Percentiles rank a stretch among this genome's conserved stretches.
phyloP scores from a whole-genome alignment of 2,329 filamentous ascomycete species.

The Sclerotinia minor region DNA sequence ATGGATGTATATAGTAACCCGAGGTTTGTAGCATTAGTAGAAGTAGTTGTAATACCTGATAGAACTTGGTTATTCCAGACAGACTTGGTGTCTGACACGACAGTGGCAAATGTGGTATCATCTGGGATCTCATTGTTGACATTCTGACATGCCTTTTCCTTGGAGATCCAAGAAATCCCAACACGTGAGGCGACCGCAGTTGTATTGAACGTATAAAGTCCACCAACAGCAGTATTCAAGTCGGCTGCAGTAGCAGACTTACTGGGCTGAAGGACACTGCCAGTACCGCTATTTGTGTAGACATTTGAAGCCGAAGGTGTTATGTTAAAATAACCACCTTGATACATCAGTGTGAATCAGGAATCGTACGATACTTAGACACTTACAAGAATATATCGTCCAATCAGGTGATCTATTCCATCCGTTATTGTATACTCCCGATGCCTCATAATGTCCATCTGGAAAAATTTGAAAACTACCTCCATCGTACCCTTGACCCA shows the following conservation, averaged over 20 bases:
- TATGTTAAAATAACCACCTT: slow-evolving; percentile 36
- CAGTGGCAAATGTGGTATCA: slow-evolving; percentile 46
- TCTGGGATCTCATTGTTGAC: slow-evolving; percentile 48
- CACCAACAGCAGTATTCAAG: slow-evolving; percentile 19
- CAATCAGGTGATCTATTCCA: slow-evolving; percentile 65
- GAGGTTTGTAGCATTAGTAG: slow-evolving; percentile 56
- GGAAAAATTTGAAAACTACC: slow-evolving; percentile 55
- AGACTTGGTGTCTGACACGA: slow-evolving; percentile 34
- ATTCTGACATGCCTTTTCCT: slow-evolving; percentile 49
- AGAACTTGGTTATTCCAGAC: slow-evolving; percentile 25
- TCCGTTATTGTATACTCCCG: slow-evolving; percentile 51
- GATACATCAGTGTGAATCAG: slow-evolving; percentile 14
- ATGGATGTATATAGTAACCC: slow-evolving; percentile 65
- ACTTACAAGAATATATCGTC: slow-evolving; percentile 62
- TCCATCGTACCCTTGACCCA: slow-evolving; percentile 63
- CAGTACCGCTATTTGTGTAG: slow-evolving; percentile 40
- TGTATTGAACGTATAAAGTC: slow-evolving; percentile 47
- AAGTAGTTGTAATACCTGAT: slow-evolving; percentile 54
- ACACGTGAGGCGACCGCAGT: slow-evolving; percentile 50
- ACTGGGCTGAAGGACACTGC: slow-evolving; percentile 32
- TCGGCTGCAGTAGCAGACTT: slow-evolving; percentile 4
- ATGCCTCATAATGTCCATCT: slow-evolving; percentile 27
- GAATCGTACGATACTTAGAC: slow-evolving; percentile 31
- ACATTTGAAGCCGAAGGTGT: slow-evolving; percentile 29
- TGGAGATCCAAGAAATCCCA: slow-evolving; percentile 52